Evolutionary conservation across 2,329 filamentous ascomycete species (phyloP).

Genomic region (Magnaporthiopsis poae): DNA sequence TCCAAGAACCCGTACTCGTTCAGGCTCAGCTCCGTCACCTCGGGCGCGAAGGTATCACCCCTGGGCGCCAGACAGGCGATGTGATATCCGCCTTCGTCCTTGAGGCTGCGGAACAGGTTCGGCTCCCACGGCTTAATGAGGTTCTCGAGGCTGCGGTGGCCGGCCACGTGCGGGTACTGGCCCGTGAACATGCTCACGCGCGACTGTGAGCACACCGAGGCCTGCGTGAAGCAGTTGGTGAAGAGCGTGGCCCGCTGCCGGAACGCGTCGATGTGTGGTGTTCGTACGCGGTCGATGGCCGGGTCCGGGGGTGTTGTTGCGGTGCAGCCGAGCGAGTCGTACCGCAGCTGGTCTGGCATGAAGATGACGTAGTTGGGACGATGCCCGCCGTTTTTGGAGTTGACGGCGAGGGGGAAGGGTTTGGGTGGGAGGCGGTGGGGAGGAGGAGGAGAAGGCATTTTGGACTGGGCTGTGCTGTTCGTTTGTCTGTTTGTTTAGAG

Average conservation of each 20-base stretch:
- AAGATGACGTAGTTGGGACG: conserved; percentile 32
- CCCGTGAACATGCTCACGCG: conserved; percentile 38
- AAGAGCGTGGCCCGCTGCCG: conserved; percentile 27
- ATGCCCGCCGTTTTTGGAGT: conserved; percentile 13
- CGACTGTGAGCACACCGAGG: conserved; percentile 36
- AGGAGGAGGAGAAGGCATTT: neutral
- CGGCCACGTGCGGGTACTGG: conserved; percentile 34
- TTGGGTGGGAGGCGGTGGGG: conserved; percentile 13
- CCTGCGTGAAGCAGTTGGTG: conserved; percentile 36
- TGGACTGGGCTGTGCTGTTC: too few species aligned
- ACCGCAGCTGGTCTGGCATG: conserved; percentile 39
- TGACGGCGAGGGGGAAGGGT: conserved; percentile 18
- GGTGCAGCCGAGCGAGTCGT: conserved; percentile 31
- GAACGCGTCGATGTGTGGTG: conserved; percentile 34
- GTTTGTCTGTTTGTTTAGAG: too few species aligned
- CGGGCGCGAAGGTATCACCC: conserved; percentile 32
- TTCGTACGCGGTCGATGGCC: conserved; percentile 18
- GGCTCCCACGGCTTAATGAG: conserved; percentile 39
- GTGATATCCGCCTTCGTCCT: conserved; percentile 33
- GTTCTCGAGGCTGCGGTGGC: conserved; percentile 35
- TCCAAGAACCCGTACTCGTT: conserved; percentile 36
- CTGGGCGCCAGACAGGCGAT: conserved; percentile 34
- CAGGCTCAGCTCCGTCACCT: conserved; percentile 33
- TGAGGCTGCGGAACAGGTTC: conserved; percentile 34
- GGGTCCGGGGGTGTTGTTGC: conserved; percentile 12